phyloP scores from a whole-genome alignment of 2,329 filamentous ascomycete genomes.

The Ophiostoma piceae region DNA sequence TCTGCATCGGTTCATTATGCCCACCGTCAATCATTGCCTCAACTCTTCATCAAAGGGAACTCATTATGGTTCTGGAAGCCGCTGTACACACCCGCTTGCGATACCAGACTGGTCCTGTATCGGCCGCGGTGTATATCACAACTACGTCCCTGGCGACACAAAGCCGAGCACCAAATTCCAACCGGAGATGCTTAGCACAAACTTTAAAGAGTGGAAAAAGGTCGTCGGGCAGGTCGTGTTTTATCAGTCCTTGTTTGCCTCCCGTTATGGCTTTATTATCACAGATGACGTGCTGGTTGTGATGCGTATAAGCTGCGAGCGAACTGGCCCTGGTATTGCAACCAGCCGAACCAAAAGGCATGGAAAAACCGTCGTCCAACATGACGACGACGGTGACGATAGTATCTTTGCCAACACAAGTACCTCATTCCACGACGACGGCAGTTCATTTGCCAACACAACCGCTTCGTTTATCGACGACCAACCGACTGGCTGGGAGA shows the following conservation, averaged over 20 bases:
- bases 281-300: not conserved
- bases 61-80: slow-evolving; percentile 13
- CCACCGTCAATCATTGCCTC: slow-evolving; percentile 10
- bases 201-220: not conserved
- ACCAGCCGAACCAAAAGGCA: not conserved
- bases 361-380: not conserved
- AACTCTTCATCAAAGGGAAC: not conserved
- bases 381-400: not conserved
- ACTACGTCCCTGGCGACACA: not conserved
- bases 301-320: not conserved
- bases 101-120: slow-evolving; percentile 15
- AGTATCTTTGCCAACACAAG: too few relatives aligned
- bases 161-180: not conserved
- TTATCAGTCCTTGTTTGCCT: not conserved
- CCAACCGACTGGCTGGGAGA: not conserved
- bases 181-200: not conserved
- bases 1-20: slow-evolving; percentile 8
- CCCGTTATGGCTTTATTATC: not conserved
- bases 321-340: not conserved
- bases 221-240: not conserved
- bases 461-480: not conserved
- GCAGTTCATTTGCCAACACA: not conserved
- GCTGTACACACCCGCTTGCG: not conserved
- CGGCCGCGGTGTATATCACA: not conserved
- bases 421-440: not conserved